These are phyloP conservation scores for Saccharomycopsis hybrid DNA, from an alignment of 1,139 yeast genomes.

Conservation along the genomic window DNA sequence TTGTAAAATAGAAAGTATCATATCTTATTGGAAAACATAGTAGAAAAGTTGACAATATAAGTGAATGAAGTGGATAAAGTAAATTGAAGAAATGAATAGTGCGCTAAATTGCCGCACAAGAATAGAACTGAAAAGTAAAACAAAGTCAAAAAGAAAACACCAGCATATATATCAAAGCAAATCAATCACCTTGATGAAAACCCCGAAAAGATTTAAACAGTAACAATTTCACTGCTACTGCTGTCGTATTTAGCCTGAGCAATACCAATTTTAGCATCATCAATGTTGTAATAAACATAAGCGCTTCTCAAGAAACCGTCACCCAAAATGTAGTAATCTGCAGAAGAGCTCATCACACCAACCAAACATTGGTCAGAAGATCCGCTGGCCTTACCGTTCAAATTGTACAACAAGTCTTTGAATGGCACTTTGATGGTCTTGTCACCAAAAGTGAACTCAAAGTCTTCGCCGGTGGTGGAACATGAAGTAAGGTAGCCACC, in stretches of 20 bases:
- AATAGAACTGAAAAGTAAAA: too few relatives aligned
- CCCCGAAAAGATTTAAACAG: background rate
- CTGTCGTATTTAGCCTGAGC: slow-evolving; percentile 35
- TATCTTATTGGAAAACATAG: too few relatives aligned
- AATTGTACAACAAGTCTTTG: slow-evolving; percentile 22
- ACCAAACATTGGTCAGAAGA: slow-evolving; percentile 16
- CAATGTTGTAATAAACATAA: slow-evolving; percentile 47
- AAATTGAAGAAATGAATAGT: too few relatives aligned
- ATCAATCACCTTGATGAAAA: too few relatives aligned
- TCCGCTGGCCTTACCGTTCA: slow-evolving; percentile 8
- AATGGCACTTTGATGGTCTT: slow-evolving; percentile 35
- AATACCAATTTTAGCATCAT: slow-evolving; percentile 40
- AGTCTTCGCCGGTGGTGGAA: slow-evolving; percentile 23
- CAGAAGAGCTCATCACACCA: slow-evolving; percentile 24
- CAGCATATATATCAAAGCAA: too few relatives aligned
- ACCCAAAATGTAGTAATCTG: slow-evolving; percentile 32
- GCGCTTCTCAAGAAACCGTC: slow-evolving; percentile 43
- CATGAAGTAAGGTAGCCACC: slow-evolving; percentile 25
- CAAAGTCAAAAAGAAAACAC: too few relatives aligned
- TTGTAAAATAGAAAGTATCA: too few relatives aligned
- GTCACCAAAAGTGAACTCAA: slow-evolving; percentile 37
- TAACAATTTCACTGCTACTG: background rate
- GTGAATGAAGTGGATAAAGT: too few relatives aligned
- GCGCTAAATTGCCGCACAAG: too few relatives aligned
- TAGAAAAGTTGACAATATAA: too few relatives aligned